Base-by-base conservation (phyloP, 1,139 yeast species). In the Candida anutae region DNA sequence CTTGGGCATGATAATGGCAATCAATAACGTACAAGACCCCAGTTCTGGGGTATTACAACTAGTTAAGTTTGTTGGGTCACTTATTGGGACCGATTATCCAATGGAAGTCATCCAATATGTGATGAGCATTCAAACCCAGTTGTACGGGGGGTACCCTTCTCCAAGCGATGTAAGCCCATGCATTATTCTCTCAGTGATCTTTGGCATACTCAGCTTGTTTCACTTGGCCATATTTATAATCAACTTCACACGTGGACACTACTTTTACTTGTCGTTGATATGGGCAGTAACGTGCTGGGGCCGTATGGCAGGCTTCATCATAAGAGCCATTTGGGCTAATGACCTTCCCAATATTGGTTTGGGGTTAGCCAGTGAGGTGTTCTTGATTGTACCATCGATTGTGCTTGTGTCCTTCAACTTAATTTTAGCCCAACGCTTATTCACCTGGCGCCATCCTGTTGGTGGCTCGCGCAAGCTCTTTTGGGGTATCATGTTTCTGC, bases 11-110 rank as follows among this genome's bases (percentile, higher is more conserved):
- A 45, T 62, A 29, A 35, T 43, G 25, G 46, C 54, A 18, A 38
- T 44, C 15, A 49, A 58, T 22, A 50, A 69, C 27, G 58, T 57
- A 28, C 72, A 77, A 1, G 74, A 72, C 6, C 55, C 50, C 21
- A 76, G 78, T 9, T 69, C 78, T 0, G 77, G 78, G 10, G 59
- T 67, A 20, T 33, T 46, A 12, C 43, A 48, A 17, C 42, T 69
- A 19, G 40, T 56, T 4, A 40, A 55, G 2, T 55, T 56, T 34
- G 52, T 61, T 13, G 39, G 42, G 16, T 42, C 43, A 25, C 28
- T 51, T 21, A 14, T 51, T 13, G 64, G 62, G 8, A n/a, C n/a
- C n/a, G 33, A 39, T 1, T 47, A 72, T 13, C 77, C 79, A 1
- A 33, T 31, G 1, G 48, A 40, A 0, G 39, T 74, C 16, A 37